Evolutionary conservation across 306 rosid species (phyloP).

Genomic region (Inga oerstediana): DNA sequence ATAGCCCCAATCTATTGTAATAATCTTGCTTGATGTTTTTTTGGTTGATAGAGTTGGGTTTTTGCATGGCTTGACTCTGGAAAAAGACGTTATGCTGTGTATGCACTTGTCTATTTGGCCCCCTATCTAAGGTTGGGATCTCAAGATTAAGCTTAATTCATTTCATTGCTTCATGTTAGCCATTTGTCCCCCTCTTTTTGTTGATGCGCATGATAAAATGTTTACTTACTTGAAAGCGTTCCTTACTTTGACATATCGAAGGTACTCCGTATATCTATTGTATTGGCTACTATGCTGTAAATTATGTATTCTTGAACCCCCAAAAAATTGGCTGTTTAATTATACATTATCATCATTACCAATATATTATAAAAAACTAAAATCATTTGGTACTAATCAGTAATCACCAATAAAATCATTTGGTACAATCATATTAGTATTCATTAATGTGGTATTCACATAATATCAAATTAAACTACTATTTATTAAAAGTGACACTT

Average conservation of each 20-base stretch:
- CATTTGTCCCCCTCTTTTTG: neutral
- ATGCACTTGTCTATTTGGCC: conserved; percentile 76
- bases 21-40: conserved; percentile 13
- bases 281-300: neutral
- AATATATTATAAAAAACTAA: neutral
- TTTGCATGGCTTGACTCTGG: conserved; percentile 94
- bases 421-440: neutral
- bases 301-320: neutral
- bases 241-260: neutral
- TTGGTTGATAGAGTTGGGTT: conserved; percentile 74
- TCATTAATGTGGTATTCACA: neutral
- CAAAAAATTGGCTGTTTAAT: neutral
- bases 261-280: neutral
- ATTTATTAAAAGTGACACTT: neutral
- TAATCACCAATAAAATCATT: neutral
- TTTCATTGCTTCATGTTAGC: neutral
- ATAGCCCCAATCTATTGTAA: neutral
- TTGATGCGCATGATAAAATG: neutral
- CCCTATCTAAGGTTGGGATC: conserved; percentile 78
- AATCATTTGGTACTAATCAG: neutral
- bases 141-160: neutral
- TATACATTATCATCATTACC: neutral
- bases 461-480: neutral
- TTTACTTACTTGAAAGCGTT: neutral
- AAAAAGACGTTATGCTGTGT: conserved; percentile 71